Conservation (phyloP, 2,329 filamentous ascomycete species). For the Rutstroemia sp. region DNA sequence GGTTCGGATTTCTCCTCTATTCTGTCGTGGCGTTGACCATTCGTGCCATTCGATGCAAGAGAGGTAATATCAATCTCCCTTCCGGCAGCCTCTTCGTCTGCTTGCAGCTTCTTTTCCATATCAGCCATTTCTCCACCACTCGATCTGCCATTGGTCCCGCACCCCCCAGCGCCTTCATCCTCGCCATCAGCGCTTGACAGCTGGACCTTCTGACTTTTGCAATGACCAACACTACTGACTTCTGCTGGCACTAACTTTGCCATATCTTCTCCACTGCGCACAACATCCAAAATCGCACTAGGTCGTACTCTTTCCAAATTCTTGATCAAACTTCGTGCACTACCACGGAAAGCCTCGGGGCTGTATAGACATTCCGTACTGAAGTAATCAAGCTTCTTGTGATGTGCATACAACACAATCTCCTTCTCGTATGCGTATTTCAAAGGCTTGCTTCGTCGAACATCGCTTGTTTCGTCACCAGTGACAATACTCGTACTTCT, state of each 20-base stretch:
- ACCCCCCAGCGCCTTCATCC: constrained; percentile 58
- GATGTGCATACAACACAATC: constrained; percentile 94
- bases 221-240: constrained; percentile 39
- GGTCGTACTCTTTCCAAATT: constrained; percentile 88
- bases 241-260: constrained; percentile 69
- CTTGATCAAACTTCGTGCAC: constrained; percentile 86
- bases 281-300: constrained; percentile 90
- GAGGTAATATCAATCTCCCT: constrained; percentile 60
- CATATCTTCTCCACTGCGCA: constrained; percentile 94
- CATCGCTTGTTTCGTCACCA: constrained; percentile 68
- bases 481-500: constrained; percentile 88
- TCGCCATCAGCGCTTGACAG: constrained; percentile 28
- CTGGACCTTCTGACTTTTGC: constrained; percentile 37
- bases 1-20: constrained; percentile 27
- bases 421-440: constrained; percentile 99
- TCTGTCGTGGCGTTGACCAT: constrained; percentile 22
- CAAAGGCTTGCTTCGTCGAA: constrained; percentile 90
- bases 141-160: constrained; percentile 63
- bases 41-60: constrained; percentile 15
- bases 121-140: constrained; percentile 72
- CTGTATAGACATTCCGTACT: constrained; percentile 98
- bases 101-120: constrained; percentile 67
- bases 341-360: constrained; percentile 91
- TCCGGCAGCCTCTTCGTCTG: constrained; percentile 52
- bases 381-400: constrained; percentile 96